phyloP scores from a whole-genome alignment of 1,139 yeast species.

The Debaryomycetaceae sp. region DNA sequence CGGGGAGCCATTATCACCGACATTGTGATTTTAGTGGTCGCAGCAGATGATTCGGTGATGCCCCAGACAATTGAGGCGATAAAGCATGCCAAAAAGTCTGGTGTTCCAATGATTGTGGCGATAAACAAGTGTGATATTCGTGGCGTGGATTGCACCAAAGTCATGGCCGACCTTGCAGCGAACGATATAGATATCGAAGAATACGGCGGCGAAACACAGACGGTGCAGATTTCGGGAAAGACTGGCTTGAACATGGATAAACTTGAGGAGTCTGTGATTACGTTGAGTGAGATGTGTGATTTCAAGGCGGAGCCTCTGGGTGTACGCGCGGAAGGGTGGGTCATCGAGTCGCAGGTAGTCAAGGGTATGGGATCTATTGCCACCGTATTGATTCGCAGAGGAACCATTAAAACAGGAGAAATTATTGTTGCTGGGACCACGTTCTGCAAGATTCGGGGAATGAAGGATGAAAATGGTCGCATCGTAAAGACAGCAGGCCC shows the following conservation, averaged over 20 bases:
- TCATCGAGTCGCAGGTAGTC: conserved; percentile 74
- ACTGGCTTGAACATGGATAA: conserved; percentile 79
- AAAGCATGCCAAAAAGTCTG: conserved; percentile 77
- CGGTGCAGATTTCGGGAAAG: conserved; percentile 78
- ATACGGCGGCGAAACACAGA: conserved; percentile 92
- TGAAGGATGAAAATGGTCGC: conserved; percentile 68
- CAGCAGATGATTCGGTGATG: conserved; percentile 96
- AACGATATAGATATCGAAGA: conserved; percentile 82
- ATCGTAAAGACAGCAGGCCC: conserved; percentile 63
- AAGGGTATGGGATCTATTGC: conserved; percentile 84
- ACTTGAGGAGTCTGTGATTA: conserved; percentile 78
- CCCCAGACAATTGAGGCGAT: conserved; percentile 97
- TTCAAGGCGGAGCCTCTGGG: conserved; percentile 52
- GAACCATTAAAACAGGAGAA: conserved; percentile 61
- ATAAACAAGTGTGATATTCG: conserved; percentile 86
- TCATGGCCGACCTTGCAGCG: conserved; percentile 63
- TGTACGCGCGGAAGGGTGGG: conserved; percentile 72
- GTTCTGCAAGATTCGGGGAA: conserved; percentile 76
- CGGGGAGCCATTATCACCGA: conserved; percentile 94
- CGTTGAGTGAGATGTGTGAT: conserved; percentile 77
- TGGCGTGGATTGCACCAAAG: conserved; percentile 61
- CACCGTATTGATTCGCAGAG: conserved; percentile 72
- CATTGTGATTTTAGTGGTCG: conserved; percentile 86
- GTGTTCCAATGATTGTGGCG: conserved; percentile 84
- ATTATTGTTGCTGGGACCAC: conserved; percentile 77